Evolutionary conservation across 2,329 filamentous ascomycete species (phyloP).

Genomic region (Colletotrichum phormii): DNA sequence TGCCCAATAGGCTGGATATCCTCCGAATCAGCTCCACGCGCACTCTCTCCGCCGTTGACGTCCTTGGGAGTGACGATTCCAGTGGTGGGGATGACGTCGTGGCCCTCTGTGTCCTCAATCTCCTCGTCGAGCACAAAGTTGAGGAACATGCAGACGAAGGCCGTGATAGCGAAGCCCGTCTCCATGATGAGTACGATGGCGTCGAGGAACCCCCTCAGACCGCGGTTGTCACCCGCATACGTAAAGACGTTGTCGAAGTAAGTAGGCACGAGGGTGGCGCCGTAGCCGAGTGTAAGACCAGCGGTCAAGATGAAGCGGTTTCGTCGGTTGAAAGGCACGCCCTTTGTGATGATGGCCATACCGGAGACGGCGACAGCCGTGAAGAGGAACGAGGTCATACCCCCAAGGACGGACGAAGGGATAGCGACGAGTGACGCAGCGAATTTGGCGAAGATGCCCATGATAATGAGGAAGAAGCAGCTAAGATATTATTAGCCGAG

Average conservation of each 20-base stretch:
- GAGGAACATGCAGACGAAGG: slow-evolving; percentile 77
- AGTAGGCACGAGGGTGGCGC: slow-evolving; percentile 72
- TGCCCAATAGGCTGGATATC: slow-evolving; percentile 31
- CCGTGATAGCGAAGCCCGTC: slow-evolving; percentile 81
- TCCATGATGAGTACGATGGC: slow-evolving; percentile 80
- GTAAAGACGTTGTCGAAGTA: slow-evolving; percentile 81
- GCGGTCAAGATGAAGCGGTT: slow-evolving; percentile 87
- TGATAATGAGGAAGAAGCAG: slow-evolving; percentile 80
- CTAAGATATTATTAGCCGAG: background rate
- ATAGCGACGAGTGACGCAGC: slow-evolving; percentile 83
- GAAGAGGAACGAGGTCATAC: slow-evolving; percentile 86
- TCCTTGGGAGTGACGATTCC: slow-evolving; percentile 8
- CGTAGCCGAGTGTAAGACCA: slow-evolving; percentile 78
- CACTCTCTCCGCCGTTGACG: slow-evolving; percentile 29
- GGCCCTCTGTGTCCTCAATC: slow-evolving; percentile 67
- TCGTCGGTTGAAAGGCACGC: slow-evolving; percentile 79
- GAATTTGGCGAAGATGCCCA: slow-evolving; percentile 87
- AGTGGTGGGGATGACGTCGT: slow-evolving; percentile 8
- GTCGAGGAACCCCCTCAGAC: slow-evolving; percentile 79
- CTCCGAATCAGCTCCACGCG: slow-evolving; percentile 34
- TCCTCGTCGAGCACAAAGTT: slow-evolving; percentile 82
- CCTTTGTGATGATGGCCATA: slow-evolving; percentile 78
- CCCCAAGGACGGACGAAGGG: slow-evolving; percentile 71
- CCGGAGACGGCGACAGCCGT: slow-evolving; percentile 81
- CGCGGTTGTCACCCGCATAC: slow-evolving; percentile 75